Conservation (phyloP, 2,329 filamentous ascomycete genomes). For the Mariannaea sp. region DNA sequence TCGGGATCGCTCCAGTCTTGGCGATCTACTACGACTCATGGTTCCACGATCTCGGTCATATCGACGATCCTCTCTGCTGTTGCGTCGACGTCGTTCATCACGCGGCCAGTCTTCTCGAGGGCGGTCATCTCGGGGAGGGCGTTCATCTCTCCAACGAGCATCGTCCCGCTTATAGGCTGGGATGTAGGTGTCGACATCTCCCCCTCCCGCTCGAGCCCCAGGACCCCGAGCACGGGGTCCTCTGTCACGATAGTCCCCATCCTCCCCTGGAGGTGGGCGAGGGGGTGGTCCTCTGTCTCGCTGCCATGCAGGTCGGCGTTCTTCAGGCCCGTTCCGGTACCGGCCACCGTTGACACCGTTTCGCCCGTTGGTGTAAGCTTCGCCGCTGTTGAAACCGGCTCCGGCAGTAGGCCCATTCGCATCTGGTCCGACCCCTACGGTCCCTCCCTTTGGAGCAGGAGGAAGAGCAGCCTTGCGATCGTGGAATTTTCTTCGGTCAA, state of each 20-base stretch:
- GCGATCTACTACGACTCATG: constrained; percentile 49
- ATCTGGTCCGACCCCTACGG: constrained; percentile 75
- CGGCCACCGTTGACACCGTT: constrained; percentile 56
- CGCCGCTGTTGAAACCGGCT: constrained; percentile 56
- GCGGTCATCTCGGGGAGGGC: constrained; percentile 31
- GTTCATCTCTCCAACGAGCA: constrained; percentile 42
- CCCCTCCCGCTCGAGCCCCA: constrained; percentile 22
- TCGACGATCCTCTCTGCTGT: constrained; percentile 44
- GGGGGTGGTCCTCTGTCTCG: constrained; percentile 59
- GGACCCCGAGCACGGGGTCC: constrained; percentile 41
- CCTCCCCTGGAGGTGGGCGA: constrained; percentile 43
- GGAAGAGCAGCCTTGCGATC: constrained; percentile 83
- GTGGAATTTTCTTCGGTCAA: constrained; percentile 91
- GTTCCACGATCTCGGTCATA: constrained; percentile 49
- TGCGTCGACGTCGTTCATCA: constrained; percentile 40
- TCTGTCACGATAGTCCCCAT: constrained; percentile 48
- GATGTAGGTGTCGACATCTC: constrained; percentile 56
- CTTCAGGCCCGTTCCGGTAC: constrained; percentile 49
- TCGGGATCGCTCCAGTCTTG: constrained; percentile 45
- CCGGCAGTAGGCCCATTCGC: constrained; percentile 53
- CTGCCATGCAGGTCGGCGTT: constrained; percentile 59
- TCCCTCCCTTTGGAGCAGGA: constrained; percentile 88
- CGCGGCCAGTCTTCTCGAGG: constrained; percentile 18
- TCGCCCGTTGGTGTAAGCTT: constrained; percentile 52
- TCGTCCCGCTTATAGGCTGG: constrained; percentile 51